phyloP scores from a whole-genome alignment of 257 asterid genomes.

The Solanum habrochaites region DNA sequence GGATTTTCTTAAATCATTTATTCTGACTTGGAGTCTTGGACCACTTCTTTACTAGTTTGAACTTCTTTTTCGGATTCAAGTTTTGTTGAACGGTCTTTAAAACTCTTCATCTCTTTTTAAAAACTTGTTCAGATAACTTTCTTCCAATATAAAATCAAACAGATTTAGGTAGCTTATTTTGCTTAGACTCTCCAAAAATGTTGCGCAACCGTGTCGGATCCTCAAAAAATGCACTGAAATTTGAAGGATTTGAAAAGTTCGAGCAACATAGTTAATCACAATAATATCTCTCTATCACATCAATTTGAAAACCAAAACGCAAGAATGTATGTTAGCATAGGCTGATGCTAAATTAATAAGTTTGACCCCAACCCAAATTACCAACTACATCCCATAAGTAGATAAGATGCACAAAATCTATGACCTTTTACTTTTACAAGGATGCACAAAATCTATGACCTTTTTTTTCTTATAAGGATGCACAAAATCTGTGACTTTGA shows the following conservation, averaged over 20 bases:
- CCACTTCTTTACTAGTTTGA: neutral
- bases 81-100: neutral
- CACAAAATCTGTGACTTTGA: neutral
- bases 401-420: neutral
- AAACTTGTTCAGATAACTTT: neutral
- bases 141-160: neutral
- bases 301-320: neutral
- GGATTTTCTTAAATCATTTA: neutral
- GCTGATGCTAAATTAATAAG: neutral
- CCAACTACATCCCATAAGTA: neutral
- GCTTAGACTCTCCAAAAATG: neutral
- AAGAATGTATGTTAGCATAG: neutral
- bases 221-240: neutral
- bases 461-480: neutral
- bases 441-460: neutral
- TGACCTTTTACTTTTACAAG: neutral
- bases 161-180: neutral
- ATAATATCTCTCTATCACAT: neutral
- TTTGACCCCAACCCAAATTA: neutral
- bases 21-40: neutral
- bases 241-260: neutral
- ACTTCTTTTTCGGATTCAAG: neutral
- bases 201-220: neutral
- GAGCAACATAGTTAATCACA: neutral
- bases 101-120: neutral